These are phyloP conservation scores for Holtermanniella nyarrowii DNA, from an alignment of 768 basidiomycete species.

Conservation along the genomic window DNA sequence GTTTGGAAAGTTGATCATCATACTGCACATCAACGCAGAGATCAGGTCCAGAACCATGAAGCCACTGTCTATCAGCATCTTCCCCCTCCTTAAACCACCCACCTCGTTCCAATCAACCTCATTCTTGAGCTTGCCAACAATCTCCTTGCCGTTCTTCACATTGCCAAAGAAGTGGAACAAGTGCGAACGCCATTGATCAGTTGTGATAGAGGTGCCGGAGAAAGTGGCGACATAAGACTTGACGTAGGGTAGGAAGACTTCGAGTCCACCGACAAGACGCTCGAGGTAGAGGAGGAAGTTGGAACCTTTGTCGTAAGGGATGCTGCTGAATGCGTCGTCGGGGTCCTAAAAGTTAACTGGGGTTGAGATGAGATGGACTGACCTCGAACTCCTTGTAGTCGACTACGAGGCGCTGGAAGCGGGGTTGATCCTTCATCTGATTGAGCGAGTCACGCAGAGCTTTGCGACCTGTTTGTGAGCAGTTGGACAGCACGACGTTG, in stretches of 20 bases:
- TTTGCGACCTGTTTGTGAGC: constrained; percentile 56
- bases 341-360: constrained; percentile 31
- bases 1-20: constrained; percentile 58
- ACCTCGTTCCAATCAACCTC: constrained; percentile 65
- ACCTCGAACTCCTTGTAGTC: constrained; percentile 55
- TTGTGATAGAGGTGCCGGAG: constrained; percentile 68
- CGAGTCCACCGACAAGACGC: constrained; percentile 64
- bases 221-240: constrained; percentile 72
- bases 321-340: constrained; percentile 59
- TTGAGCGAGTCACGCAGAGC: constrained; percentile 61
- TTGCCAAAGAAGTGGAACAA: constrained; percentile 58
- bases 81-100: constrained; percentile 45
- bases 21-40: constrained; percentile 68
- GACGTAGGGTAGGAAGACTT: constrained; percentile 74
- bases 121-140: constrained; percentile 54
- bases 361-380: neutral
- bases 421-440: constrained; percentile 52
- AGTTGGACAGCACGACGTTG: neutral
- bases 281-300: constrained; percentile 81
- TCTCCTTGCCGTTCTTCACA: constrained; percentile 51
- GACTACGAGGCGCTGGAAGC: constrained; percentile 71
- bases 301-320: constrained; percentile 67
- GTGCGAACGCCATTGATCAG: constrained; percentile 71
- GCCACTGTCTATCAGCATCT: constrained; percentile 46
- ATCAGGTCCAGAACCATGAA: constrained; percentile 64